Conservation (phyloP, 192 early-diverging fungal genomes). For the Backusella westeae region DNA sequence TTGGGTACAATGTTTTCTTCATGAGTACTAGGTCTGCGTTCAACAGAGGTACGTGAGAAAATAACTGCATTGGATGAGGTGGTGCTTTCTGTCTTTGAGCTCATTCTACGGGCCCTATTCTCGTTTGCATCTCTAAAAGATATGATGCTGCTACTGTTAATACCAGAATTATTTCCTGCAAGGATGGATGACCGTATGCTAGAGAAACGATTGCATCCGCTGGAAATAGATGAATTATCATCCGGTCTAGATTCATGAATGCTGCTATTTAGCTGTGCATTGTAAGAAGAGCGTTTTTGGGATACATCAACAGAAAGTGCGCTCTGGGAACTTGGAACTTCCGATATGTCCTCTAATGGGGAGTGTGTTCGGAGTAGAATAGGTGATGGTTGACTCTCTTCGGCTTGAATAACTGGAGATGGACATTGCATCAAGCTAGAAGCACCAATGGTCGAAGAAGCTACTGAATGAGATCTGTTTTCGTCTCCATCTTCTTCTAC, state of each 20-base stretch:
- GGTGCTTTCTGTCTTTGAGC: not conserved
- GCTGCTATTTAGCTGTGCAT: not conserved
- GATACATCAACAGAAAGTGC: not conserved
- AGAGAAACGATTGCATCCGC: not conserved
- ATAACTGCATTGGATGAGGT: not conserved
- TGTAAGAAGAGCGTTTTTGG: not conserved
- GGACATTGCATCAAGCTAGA: not conserved
- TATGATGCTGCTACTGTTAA: not conserved
- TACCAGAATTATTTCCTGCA: not conserved
- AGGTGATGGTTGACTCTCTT: not conserved
- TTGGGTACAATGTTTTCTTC: not conserved
- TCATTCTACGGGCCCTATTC: not conserved
- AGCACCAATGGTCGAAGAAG: not conserved
- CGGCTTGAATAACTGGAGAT: not conserved
- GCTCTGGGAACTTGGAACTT: conserved; percentile 3
- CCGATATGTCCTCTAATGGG: not conserved
- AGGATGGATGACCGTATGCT: not conserved
- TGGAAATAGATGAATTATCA: conserved; percentile 1
- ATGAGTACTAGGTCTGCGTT: not conserved
- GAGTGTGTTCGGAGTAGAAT: not conserved
- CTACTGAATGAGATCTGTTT: not conserved
- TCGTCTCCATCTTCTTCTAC: not conserved
- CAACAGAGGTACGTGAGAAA: not conserved
- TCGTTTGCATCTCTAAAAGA: conserved; percentile 1
- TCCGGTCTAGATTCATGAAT: conserved; percentile 1